Evolutionary conservation across 768 basidiomycete species (phyloP), one percentile per base, ranked within the genome.

Genomic region (Lepiota venenata): DNA sequence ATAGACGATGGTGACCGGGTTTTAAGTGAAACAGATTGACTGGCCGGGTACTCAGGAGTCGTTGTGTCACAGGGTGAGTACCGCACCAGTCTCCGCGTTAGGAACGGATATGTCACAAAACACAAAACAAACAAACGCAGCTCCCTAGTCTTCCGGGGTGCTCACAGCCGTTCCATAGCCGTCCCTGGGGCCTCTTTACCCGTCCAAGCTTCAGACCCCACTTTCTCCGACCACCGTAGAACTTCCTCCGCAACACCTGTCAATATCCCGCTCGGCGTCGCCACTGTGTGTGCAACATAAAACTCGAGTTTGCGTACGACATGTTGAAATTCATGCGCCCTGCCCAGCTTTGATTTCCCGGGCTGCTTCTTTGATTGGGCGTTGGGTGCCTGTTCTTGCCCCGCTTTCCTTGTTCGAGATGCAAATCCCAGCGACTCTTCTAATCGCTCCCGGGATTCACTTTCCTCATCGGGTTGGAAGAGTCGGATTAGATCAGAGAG

Each of bases 291-390:
- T 6, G 84, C 86, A 4, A 81, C 81, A 58, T 91, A 92, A 68
- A 86, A 92, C 12, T 74, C 66, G 21, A 91, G 59, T 69, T 90
- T 92, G 59, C 81, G 81, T 8, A 73, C 65, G 46, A 81, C 66
- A 60, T 79, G 79, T 47, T 70, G 73, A 37, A 47, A 48, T 4
- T 27, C 39, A 42, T 14, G 39, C 18, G 21, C 14, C 20, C 35
- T 38, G 12, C 16, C 15, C 25, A 15, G 27, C 22, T 41, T 44
- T 20, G 20, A 16, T 32, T 12, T 14, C 4, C 35, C 35, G 32
- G 15, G 18, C 10, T 18, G 21, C 29, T 47, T 44, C 22, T 18
- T 11, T 11, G 49, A 52, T 43, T 21, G 44, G 47, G 56, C 46
- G 40, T 61, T 62, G 9, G 51, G 44, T 10, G 21, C 15, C 32